These are phyloP conservation scores for Rhododendron henanense DNA, from an alignment of 148 eudicot genomes.

Conservation along the genomic window DNA sequence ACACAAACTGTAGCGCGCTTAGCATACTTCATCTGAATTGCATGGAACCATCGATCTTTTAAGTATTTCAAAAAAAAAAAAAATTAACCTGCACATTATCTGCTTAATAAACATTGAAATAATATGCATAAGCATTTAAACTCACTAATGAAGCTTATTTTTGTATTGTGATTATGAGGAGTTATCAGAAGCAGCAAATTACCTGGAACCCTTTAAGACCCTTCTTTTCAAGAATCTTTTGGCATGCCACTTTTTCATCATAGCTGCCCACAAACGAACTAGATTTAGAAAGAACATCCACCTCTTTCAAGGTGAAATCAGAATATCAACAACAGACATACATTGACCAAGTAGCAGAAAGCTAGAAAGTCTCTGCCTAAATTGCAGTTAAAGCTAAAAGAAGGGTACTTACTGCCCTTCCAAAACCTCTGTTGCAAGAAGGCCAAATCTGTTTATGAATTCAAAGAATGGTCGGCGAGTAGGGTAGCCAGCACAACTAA, in stretches of 20 bases:
- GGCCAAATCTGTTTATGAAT: constrained; percentile 91
- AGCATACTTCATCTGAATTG: constrained; percentile 16
- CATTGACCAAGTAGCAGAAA: background rate
- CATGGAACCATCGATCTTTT: background rate
- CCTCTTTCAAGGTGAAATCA: background rate
- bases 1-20: background rate
- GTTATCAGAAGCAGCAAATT: constrained; percentile 11
- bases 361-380: background rate
- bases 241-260: constrained; percentile 79
- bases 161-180: background rate
- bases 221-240: constrained; percentile 77
- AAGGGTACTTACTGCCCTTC: constrained; percentile 54
- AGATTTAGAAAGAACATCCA: constrained; percentile 7
- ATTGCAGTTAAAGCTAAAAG: constrained; percentile 9
- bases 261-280: constrained; percentile 42
- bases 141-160: background rate
- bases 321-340: background rate
- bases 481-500: constrained; percentile 98
- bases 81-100: background rate
- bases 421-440: constrained; percentile 77
- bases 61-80: background rate
- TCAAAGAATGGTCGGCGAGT: constrained; percentile 98
- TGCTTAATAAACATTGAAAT: background rate
- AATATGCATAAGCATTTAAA: background rate
- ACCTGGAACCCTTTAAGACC: constrained; percentile 93